Evolutionary conservation across 1,139 yeast species (phyloP).

Genomic region (Zygoascus hellenicus): DNA sequence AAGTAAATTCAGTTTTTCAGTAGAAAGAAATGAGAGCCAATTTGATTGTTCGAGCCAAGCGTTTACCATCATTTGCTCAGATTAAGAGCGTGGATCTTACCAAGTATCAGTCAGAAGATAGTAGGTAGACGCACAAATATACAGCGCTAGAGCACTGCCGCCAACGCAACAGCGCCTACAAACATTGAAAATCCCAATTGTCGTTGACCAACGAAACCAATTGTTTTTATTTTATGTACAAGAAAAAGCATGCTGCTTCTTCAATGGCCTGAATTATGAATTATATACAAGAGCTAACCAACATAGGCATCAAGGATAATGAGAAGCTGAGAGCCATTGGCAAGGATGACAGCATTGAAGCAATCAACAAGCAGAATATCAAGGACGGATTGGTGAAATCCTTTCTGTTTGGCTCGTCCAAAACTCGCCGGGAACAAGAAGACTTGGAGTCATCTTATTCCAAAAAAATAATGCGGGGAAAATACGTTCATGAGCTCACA

Average conservation of each 20-base stretch:
- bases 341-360: conserved; percentile 17
- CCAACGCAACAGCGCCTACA: conserved; percentile 17
- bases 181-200: background rate
- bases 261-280: too few relatives aligned
- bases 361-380: conserved; percentile 11
- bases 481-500: conserved; percentile 39
- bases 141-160: conserved; percentile 6
- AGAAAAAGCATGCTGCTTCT: too few relatives aligned
- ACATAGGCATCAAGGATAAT: conserved; percentile 2
- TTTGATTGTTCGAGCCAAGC: conserved; percentile 12
- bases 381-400: conserved; percentile 32
- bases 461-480: conserved; percentile 36
- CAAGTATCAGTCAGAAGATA: conserved; percentile 27
- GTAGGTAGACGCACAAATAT: conserved; percentile 13
- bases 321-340: conserved; percentile 7
- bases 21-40: conserved; percentile 4
- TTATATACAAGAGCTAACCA: too few relatives aligned
- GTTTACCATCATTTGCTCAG: conserved; percentile 35
- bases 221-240: too few relatives aligned
- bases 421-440: conserved; percentile 33
- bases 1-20: too few relatives aligned
- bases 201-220: conserved; percentile 8
- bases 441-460: conserved; percentile 36
- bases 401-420: conserved; percentile 35
- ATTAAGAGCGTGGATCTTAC: conserved; percentile 31